A percentile compares a stretch with the other conserved stretches of the same genome.
phyloP scores from a whole-genome alignment of 495 filamentous ascomycete species.

The Clohesyomyces aquaticus region DNA sequence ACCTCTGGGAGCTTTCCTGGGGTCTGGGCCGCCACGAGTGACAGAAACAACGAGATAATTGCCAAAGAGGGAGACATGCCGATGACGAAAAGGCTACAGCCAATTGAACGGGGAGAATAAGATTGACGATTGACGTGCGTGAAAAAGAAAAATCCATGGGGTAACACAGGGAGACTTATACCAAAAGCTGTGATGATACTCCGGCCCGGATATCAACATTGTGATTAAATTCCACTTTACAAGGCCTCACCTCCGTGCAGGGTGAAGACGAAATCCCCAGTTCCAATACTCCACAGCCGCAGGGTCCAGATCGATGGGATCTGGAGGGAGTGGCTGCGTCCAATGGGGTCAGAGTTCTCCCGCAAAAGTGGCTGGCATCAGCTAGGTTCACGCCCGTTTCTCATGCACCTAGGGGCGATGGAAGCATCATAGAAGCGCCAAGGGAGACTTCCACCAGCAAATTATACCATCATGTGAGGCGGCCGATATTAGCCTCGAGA shows the following conservation, averaged over 20 bases:
- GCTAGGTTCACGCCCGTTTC: conserved; percentile 6
- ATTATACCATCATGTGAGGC: conserved; percentile 26
- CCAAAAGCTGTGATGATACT: background rate
- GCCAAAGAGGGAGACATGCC: conserved; percentile 26
- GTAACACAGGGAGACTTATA: conserved; percentile 23
- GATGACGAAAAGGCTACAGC: background rate
- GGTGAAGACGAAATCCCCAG: conserved; percentile 4
- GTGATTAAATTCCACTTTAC: conserved; percentile 29
- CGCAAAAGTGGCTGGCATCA: conserved; percentile 5
- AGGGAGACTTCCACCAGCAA: conserved; percentile 5
- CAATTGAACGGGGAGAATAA: background rate
- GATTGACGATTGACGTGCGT: background rate
- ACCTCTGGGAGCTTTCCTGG: conserved; percentile 38
- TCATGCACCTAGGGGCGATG: background rate
- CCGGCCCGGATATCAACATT: conserved; percentile 13
- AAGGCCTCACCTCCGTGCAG: conserved; percentile 13
- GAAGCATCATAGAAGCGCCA: conserved; percentile 7
- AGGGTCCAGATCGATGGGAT: conserved; percentile 9
- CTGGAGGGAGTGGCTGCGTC: conserved; percentile 10
- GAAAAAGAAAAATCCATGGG: background rate
- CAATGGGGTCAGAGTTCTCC: background rate
- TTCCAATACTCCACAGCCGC: background rate
- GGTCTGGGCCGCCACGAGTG: conserved; percentile 40
- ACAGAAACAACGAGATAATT: conserved; percentile 23
- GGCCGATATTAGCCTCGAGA: conserved; percentile 10